Evolutionary conservation across 108 stramenopile species (phyloP).

Genomic region (Cyclotella cryptica): DNA sequence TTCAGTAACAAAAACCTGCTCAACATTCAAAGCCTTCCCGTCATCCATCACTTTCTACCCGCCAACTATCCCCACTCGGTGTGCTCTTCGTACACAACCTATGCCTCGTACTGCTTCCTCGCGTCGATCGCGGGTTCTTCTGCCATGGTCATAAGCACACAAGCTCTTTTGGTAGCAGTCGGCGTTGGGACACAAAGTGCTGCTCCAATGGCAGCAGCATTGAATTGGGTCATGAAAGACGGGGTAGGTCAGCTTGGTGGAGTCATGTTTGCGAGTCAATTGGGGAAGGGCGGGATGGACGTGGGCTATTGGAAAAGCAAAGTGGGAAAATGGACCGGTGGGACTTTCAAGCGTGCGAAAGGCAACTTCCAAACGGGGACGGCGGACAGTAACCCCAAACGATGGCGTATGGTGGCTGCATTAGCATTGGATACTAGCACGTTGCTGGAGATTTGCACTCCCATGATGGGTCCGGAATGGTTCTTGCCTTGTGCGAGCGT

Average conservation of each 20-base stretch:
- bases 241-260: slow-evolving; percentile 96
- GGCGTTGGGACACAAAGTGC: slow-evolving; percentile 88
- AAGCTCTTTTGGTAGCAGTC: slow-evolving; percentile 89
- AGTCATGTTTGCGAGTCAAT: slow-evolving; percentile 87
- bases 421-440: slow-evolving; percentile 86
- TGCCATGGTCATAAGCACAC: slow-evolving; percentile 90
- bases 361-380: slow-evolving; percentile 45
- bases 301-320: slow-evolving; percentile 45
- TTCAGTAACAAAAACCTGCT: slow-evolving; percentile 10
- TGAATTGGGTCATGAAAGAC: slow-evolving; percentile 98
- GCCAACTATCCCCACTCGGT: slow-evolving; percentile 82
- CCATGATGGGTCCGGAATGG: slow-evolving; percentile 73
- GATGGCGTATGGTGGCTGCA: slow-evolving; percentile 91
- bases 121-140: slow-evolving; percentile 81
- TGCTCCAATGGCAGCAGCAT: slow-evolving; percentile 94
- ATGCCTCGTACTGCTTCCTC: slow-evolving; percentile 65
- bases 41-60: slow-evolving; percentile 79
- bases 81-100: slow-evolving; percentile 69
- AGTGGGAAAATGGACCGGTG: slow-evolving; percentile 11
- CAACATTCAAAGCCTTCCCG: slow-evolving; percentile 41
- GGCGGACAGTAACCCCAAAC: slow-evolving; percentile 91
- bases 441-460: slow-evolving; percentile 88
- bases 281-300: slow-evolving; percentile 65
- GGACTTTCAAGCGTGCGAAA: slow-evolving; percentile 1
- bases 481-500: slow-evolving; percentile 88